Conservation (phyloP, 768 basidiomycete species). For the Tremella yokohamensis region DNA sequence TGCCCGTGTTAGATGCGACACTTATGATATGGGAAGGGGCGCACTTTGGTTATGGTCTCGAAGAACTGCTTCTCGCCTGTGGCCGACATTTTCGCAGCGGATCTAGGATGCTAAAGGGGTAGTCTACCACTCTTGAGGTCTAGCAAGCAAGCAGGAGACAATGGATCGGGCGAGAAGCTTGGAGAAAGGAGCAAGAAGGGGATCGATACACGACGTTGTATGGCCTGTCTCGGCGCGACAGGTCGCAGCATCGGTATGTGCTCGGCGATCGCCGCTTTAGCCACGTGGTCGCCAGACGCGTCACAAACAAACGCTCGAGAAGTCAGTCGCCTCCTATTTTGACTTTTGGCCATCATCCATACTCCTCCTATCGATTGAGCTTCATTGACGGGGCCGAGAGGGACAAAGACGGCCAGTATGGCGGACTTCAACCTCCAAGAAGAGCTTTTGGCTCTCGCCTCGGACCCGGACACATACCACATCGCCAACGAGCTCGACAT, state of each 20-base stretch:
- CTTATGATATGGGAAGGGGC: conserved; percentile 1
- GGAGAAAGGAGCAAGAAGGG: conserved; percentile 5
- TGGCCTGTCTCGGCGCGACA: not conserved
- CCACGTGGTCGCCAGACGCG: not conserved
- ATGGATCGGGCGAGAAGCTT: not conserved
- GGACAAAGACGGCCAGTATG: conserved; percentile 17
- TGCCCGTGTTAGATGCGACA: conserved; percentile 48
- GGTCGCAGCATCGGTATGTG: not conserved
- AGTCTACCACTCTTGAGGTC: not conserved
- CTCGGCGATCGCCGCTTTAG: too few species aligned
- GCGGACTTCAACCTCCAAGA: conserved; percentile 71
- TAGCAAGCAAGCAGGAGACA: not conserved
- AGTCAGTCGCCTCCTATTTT: conserved; percentile 1
- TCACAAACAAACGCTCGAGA: conserved; percentile 15
- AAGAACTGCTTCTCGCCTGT: conserved; percentile 44
- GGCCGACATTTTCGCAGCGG: not conserved
- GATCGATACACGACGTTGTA: not conserved
- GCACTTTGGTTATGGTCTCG: conserved; percentile 47
- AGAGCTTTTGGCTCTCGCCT: conserved; percentile 62
- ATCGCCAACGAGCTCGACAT: conserved; percentile 69
- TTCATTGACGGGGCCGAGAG: not conserved
- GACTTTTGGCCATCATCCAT: not conserved
- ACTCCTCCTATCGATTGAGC: not conserved
- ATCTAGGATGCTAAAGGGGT: not conserved
- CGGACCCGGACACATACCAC: conserved; percentile 62